Percentiles rank a stretch among this genome's conserved stretches.
Conservation (phyloP, 345 rosid genomes). For the Salix arbutifolia region DNA sequence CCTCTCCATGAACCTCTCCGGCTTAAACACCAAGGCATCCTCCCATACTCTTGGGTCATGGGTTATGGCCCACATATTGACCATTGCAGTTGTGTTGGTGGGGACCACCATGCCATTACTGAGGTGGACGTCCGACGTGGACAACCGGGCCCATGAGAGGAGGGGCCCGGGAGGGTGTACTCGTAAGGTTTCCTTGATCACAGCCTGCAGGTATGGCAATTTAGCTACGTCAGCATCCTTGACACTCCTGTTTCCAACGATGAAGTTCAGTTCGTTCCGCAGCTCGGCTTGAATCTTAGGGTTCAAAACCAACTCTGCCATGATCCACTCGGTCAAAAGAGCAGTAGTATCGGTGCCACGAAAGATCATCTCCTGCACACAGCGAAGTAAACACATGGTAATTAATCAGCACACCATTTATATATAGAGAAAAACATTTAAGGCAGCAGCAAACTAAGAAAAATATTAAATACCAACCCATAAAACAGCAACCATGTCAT, state of each 20-base stretch:
- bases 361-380: slow-evolving; percentile 53
- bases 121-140: slow-evolving; percentile 48
- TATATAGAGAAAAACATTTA: no score
- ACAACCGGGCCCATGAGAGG: slow-evolving; percentile 54
- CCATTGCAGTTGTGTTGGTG: slow-evolving; percentile 44
- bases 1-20: slow-evolving; percentile 36
- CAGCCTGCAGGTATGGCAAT: slow-evolving; percentile 37
- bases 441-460: background rate
- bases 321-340: slow-evolving; percentile 45
- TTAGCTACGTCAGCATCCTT: slow-evolving; percentile 31
- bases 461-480: slow-evolving; percentile 35
- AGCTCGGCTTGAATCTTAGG: slow-evolving; percentile 36
- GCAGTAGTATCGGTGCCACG: slow-evolving; percentile 54
- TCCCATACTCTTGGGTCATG: slow-evolving; percentile 46
- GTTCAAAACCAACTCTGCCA: slow-evolving; percentile 45
- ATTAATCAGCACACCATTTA: no score
- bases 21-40: slow-evolving; percentile 33
- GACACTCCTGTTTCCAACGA: slow-evolving; percentile 9
- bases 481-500: slow-evolving; percentile 47
- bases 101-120: slow-evolving; percentile 48
- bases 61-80: slow-evolving; percentile 63
- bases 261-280: slow-evolving; percentile 18
- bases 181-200: slow-evolving; percentile 50
- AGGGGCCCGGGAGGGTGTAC: slow-evolving; percentile 54
- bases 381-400: background rate